A percentile compares a stretch with the other conserved stretches of the same genome.
These are phyloP conservation scores for Trichoderma harzianum DNA, from an alignment of 2,329 filamentous ascomycete genomes.

Conservation along the genomic window DNA sequence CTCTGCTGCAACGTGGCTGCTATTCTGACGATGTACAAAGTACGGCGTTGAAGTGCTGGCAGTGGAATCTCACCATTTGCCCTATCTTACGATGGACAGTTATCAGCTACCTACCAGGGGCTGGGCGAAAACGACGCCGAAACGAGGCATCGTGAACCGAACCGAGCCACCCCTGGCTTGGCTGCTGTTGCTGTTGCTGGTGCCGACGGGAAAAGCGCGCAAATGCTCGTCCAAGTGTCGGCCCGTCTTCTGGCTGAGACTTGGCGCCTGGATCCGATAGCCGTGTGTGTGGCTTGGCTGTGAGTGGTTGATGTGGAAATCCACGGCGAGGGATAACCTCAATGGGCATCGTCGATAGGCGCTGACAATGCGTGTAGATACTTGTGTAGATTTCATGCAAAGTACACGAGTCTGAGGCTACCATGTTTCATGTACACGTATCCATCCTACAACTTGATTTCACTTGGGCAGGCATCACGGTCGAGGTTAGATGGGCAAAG, in stretches of 20 bases:
- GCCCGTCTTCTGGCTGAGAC: constrained; percentile 16
- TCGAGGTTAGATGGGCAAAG: not conserved
- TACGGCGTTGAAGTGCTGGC: not conserved
- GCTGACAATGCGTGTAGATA: not conserved
- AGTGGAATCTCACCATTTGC: not conserved
- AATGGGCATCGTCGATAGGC: not conserved
- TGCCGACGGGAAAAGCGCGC: constrained; percentile 13
- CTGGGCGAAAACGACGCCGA: not conserved
- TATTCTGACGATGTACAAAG: not conserved
- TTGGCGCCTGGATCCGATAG: constrained; percentile 10
- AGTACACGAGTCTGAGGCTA: not conserved
- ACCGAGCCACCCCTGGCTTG: not conserved
- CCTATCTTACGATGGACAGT: not conserved
- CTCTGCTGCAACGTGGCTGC: constrained; percentile 10
- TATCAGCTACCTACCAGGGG: not conserved
- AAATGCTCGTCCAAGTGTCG: constrained; percentile 13
- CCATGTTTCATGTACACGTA: not conserved
- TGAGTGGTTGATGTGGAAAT: constrained; percentile 4
- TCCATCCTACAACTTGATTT: not conserved
- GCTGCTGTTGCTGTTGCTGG: not conserved
- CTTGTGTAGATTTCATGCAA: not conserved
- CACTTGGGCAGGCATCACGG: not conserved
- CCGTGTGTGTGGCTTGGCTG: not conserved
- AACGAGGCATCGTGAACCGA: constrained; percentile 7
- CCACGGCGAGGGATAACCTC: not conserved